These are phyloP conservation scores for Sugiyamaella grinbergsii DNA, from an alignment of 1,139 yeast genomes.

Conservation along the genomic window DNA sequence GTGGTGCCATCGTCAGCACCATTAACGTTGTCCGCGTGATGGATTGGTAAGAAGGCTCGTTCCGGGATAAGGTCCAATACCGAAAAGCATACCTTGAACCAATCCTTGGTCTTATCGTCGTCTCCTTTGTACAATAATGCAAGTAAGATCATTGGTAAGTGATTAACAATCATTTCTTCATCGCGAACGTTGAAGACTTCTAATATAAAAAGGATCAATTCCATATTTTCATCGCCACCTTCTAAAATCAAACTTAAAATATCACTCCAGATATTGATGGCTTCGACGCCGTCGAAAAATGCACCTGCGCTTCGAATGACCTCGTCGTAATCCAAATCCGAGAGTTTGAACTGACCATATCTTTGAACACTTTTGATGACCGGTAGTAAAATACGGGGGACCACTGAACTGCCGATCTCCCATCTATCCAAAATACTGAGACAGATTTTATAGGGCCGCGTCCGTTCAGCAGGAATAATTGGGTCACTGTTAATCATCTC, in stretches of 20 bases:
- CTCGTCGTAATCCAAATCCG: conserved; percentile 41
- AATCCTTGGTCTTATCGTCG: neutral
- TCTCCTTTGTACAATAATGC: conserved; percentile 41
- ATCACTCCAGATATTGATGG: conserved; percentile 73
- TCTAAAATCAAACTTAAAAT: conserved; percentile 48
- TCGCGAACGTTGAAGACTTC: conserved; percentile 72
- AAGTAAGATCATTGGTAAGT: conserved; percentile 70
- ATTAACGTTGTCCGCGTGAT: conserved; percentile 41
- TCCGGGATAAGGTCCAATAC: conserved; percentile 58
- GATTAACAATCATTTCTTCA: conserved; percentile 79
- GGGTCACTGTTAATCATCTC: conserved; percentile 48
- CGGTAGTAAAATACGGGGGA: conserved; percentile 71
- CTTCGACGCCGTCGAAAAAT: conserved; percentile 84
- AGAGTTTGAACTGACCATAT: conserved; percentile 23
- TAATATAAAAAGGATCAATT: conserved; percentile 59
- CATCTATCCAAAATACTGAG: conserved; percentile 83
- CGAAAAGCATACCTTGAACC: conserved; percentile 28
- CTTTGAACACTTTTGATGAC: conserved; percentile 48
- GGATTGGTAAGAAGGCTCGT: conserved; percentile 56
- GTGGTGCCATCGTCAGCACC: conserved; percentile 24
- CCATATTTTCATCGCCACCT: conserved; percentile 44
- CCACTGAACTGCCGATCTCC: conserved; percentile 80
- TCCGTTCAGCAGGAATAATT: conserved; percentile 41
- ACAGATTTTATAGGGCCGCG: conserved; percentile 62
- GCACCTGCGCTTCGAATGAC: conserved; percentile 60